A percentile compares a stretch with the other conserved stretches of the same genome.
phyloP scores from a whole-genome alignment of 78 protist species.

The Cyanophora paradoxa region DNA sequence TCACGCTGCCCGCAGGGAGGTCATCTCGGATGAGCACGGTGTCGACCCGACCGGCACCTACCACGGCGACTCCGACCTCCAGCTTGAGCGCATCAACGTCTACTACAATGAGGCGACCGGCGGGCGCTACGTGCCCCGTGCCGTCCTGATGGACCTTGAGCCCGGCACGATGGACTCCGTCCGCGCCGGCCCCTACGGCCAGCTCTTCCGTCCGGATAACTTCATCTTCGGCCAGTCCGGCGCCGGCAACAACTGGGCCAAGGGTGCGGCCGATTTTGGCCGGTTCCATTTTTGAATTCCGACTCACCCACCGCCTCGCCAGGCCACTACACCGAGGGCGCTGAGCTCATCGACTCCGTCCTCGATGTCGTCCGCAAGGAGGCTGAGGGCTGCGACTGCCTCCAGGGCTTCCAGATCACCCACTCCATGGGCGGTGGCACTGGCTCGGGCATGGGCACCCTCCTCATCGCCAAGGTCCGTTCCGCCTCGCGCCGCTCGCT shows the following conservation, averaged over 20 bases:
- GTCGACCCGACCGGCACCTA: conserved; percentile 88
- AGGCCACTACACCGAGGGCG: conserved; percentile 97
- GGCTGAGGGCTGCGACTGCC: conserved; percentile 93
- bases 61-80: conserved; percentile 81
- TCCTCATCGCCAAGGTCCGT: conserved; percentile 47
- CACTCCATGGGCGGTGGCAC: conserved; percentile 99
- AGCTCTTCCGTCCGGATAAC: conserved; percentile 92
- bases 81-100: conserved; percentile 91
- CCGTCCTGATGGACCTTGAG: conserved; percentile 96
- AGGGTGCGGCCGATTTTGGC: no score
- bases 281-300: no score
- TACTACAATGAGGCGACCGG: conserved; percentile 93
- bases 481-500: no score
- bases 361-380: conserved; percentile 95
- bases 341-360: conserved; percentile 87
- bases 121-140: conserved; percentile 94
- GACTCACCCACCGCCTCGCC: no score
- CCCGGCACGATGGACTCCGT: conserved; percentile 94
- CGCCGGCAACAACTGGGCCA: conserved; percentile 96
- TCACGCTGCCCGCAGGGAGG: conserved; percentile 50
- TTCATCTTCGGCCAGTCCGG: conserved; percentile 87
- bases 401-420: conserved; percentile 97
- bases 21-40: conserved; percentile 89
- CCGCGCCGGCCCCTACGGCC: conserved; percentile 84
- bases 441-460: conserved; percentile 94